Percentiles rank a stretch among this genome's conserved stretches.
These are phyloP conservation scores for Millerago galiae DNA, from an alignment of 805 yeast species.

Conservation along the genomic window DNA sequence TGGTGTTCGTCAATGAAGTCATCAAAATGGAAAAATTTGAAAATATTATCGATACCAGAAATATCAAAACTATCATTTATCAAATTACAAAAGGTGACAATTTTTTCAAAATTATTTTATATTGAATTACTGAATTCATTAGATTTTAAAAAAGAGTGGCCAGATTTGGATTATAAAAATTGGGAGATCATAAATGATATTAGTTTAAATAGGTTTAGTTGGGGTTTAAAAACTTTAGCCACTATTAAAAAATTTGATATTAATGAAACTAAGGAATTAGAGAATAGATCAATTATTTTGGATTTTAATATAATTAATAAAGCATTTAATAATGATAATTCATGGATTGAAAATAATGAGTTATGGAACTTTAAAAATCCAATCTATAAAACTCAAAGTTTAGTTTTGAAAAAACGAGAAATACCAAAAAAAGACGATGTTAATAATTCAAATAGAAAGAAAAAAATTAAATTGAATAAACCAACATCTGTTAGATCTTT, in stretches of 20 bases:
- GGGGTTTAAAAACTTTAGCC: conserved; percentile 17
- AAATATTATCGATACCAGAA: conserved; percentile 16
- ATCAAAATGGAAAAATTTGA: conserved; percentile 19
- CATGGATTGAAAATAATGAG: conserved; percentile 7
- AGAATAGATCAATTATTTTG: conserved; percentile 4
- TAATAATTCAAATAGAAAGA: conserved; percentile 5
- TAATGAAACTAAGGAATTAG: conserved; percentile 4
- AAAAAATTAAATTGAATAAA: conserved; percentile 1
- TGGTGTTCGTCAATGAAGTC: conserved; percentile 21
- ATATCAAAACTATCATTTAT: conserved; percentile 12
- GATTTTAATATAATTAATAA: conserved; percentile 18
- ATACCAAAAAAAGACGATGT: background rate
- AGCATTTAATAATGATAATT: background rate
- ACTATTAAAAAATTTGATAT: conserved; percentile 7
- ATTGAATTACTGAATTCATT: conserved; percentile 14
- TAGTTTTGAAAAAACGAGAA: conserved; percentile 11
- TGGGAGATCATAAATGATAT: conserved; percentile 13
- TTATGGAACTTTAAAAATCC: conserved; percentile 8
- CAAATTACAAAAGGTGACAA: conserved; percentile 15
- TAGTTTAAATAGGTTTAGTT: conserved; percentile 9
- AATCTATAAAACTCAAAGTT: conserved; percentile 8
- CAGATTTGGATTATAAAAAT: conserved; percentile 9
- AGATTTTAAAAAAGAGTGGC: conserved; percentile 15
- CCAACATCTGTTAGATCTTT: conserved; percentile 12
- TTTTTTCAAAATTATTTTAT: conserved; percentile 12